Evolutionary conservation across 306 rosid species (phyloP), one percentile per base, ranked within the genome.

Genomic region (Cicer judaicum): DNA sequence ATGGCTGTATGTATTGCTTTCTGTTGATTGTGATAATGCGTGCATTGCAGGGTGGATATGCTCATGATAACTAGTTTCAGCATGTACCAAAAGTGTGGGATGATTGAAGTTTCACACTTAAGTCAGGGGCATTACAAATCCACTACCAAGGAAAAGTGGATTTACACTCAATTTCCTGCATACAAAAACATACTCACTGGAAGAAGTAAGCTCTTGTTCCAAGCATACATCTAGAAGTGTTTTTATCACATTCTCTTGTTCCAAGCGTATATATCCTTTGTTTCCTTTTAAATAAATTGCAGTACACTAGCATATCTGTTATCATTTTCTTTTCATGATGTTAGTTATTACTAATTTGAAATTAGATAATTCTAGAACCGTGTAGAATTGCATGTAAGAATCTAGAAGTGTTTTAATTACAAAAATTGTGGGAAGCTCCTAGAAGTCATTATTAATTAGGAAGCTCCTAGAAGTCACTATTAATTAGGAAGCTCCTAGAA

Each of bases 41-140:
- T 68, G 18, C 57, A 72, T 68, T 72, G 54, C 63, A 85, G 89
- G 79, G 21, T 75, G 85, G 80, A 68, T 72, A 40, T 77, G 70
- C 66, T 64, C 73, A 85, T 81, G 87, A 60, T 76, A 42, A 18
- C 75, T 57, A 39, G 74, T 77, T 36, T 73, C 53, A 81, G 42
- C 63, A 44, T 78, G 42, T 66, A 16, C 83, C 68, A 57, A 9
- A 79, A 74, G 84, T 50, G 84, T 79, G 79, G 63, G 65, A 71
- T 65, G 47, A 38, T 77, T 66, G 80, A 55, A 60, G 80, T 74
- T 72, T 81, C 85, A 29, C 55, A 57, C 54, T 76, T 76, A 41
- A 68, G 70, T 65, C 68, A 21, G 79, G 41, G 54, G 75, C 66
- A 39, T 47, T 47, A 14, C 64, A 78, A 62, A 5, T 73, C 68